These are phyloP conservation scores for Castanospermum australe DNA, from an alignment of 306 rosid genomes.

Conservation along the genomic window DNA sequence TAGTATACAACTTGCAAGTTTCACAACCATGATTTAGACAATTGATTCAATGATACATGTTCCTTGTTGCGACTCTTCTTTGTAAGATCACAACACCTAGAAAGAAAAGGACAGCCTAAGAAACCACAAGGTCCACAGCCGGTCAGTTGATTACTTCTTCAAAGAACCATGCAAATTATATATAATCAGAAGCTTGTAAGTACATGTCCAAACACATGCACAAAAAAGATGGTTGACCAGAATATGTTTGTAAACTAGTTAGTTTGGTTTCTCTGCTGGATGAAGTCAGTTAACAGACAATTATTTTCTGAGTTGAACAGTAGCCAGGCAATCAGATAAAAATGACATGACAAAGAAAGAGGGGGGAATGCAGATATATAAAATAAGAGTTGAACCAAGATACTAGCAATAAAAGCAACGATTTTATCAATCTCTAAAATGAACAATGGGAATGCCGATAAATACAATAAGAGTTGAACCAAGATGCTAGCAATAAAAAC, in stretches of 20 bases:
- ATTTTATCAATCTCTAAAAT: background rate
- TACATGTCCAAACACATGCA: background rate
- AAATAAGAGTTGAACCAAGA: background rate
- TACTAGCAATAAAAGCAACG: background rate
- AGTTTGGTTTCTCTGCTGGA: conserved; percentile 10
- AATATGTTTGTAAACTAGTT: background rate
- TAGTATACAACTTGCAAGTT: too few species aligned
- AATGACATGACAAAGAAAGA: background rate
- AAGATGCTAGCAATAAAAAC: conserved; percentile 2
- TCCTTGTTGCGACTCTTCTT: background rate
- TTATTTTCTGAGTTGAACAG: background rate
- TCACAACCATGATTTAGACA: background rate
- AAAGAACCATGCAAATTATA: background rate
- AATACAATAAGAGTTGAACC: background rate
- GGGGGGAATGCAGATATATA: too few species aligned
- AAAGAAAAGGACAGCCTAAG: background rate
- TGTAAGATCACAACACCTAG: background rate
- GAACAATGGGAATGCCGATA: background rate
- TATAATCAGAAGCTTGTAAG: background rate
- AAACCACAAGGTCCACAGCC: background rate
- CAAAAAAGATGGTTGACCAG: background rate
- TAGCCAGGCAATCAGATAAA: background rate
- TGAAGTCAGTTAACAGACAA: background rate
- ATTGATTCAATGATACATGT: background rate
- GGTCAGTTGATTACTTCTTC: background rate